phyloP scores from a whole-genome alignment of 202 grass and related monocot genomes.

The Panicum hallii region DNA sequence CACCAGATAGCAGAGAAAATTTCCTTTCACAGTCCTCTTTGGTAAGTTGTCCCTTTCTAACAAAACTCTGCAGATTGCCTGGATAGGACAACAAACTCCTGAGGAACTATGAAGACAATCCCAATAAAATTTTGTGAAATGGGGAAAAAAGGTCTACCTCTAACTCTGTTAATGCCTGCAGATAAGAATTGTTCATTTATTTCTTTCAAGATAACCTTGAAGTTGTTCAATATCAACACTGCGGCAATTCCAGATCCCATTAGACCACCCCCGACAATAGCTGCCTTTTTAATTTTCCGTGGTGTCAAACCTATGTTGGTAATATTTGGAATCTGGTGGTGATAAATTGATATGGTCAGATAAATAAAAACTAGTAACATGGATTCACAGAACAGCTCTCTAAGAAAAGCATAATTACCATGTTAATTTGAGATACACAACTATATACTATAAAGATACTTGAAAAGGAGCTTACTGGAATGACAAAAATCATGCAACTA shows the following conservation, averaged over 20 bases:
- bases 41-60: slow-evolving; percentile 72
- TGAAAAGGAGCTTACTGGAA: slow-evolving; percentile 25
- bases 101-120: slow-evolving; percentile 41
- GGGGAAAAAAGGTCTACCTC: slow-evolving; percentile 51
- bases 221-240: slow-evolving; percentile 63
- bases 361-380: slow-evolving; percentile 13
- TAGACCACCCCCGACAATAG: slow-evolving; percentile 74
- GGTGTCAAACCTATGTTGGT: slow-evolving; percentile 72
- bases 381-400: background rate
- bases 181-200: slow-evolving; percentile 69
- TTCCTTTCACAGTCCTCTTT: slow-evolving; percentile 60
- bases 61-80: slow-evolving; percentile 74
- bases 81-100: slow-evolving; percentile 30
- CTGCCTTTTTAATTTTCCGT: slow-evolving; percentile 68
- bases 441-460: background rate
- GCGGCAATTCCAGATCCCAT: slow-evolving; percentile 94
- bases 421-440: background rate
- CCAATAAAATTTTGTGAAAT: slow-evolving; percentile 12
- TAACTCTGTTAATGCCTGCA: slow-evolving; percentile 72
- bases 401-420: slow-evolving; percentile 22
- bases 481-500: slow-evolving; percentile 30
- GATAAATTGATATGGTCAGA: slow-evolving; percentile 31
- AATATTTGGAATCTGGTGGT: slow-evolving; percentile 63
- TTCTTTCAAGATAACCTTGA: slow-evolving; percentile 85
- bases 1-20: slow-evolving; percentile 69